Conservation (phyloP, 2,329 filamentous ascomycete species). For the Ophioceras dolichostomum region DNA sequence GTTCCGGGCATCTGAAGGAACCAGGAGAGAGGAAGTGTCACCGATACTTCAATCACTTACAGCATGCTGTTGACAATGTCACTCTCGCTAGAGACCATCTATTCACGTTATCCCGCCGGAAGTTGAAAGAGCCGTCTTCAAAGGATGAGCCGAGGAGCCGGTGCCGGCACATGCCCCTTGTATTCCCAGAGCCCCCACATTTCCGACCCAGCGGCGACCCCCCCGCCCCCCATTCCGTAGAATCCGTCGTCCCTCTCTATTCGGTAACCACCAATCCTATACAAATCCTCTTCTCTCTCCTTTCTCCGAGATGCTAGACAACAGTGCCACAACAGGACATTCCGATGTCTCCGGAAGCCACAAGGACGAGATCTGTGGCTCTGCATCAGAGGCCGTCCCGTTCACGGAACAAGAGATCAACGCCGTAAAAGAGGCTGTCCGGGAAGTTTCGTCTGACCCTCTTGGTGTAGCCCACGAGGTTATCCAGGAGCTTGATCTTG, state of each 20-base stretch:
- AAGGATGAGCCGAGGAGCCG: not conserved
- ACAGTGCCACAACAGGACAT: not conserved
- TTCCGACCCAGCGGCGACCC: too few species aligned
- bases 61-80: too few species aligned
- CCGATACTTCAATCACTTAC: too few species aligned
- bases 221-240: not conserved
- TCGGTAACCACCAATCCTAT: not conserved
- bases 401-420: constrained; percentile 1
- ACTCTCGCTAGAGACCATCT: too few species aligned
- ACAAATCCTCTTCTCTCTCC: not conserved
- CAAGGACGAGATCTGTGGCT: not conserved
- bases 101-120: too few species aligned
- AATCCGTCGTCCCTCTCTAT: not conserved
- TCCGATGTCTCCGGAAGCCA: not conserved
- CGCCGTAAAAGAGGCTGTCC: constrained; percentile 2
- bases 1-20: too few species aligned
- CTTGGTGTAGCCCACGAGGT: constrained; percentile 2
- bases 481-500: constrained; percentile 15
- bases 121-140: not conserved
- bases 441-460: constrained; percentile 3
- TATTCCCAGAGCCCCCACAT: not conserved
- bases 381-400: not conserved
- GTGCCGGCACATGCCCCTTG: not conserved
- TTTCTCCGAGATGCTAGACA: not conserved
- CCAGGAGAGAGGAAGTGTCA: too few species aligned